A percentile compares a stretch with the other conserved stretches of the same genome.
phyloP scores from a whole-genome alignment of 2,329 filamentous ascomycete species.

The Fusarium sp. region DNA sequence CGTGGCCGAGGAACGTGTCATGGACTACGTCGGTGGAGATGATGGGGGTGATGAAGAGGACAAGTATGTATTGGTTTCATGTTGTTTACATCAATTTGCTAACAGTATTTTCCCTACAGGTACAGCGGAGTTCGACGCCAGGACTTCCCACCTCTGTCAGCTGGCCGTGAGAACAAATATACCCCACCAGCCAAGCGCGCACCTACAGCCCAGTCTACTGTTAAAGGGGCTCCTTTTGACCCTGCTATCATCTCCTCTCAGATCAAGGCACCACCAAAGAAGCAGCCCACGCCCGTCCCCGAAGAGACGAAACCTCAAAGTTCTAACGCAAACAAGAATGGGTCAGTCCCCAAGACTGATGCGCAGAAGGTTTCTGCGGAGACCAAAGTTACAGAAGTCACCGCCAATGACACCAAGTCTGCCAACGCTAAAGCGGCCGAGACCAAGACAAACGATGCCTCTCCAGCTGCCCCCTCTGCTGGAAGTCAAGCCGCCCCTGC shows the following conservation, averaged over 20 bases:
- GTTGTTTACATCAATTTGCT: constrained; percentile 21
- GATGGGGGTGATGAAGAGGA: constrained; percentile 87
- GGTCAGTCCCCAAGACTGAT: constrained; percentile 48
- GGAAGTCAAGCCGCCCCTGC: constrained; percentile 59
- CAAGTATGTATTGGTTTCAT: constrained; percentile 69
- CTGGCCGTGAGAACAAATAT: constrained; percentile 76
- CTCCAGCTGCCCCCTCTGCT: constrained; percentile 52
- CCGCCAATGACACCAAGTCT: constrained; percentile 50
- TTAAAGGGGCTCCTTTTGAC: constrained; percentile 83
- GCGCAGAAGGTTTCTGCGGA: constrained; percentile 46
- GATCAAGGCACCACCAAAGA: constrained; percentile 66
- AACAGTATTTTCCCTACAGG: constrained; percentile 57
- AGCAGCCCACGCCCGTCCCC: constrained; percentile 45
- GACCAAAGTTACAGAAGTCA: constrained; percentile 46
- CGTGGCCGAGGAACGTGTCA: constrained; percentile 88
- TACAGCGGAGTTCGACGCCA: constrained; percentile 92
- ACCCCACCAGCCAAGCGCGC: constrained; percentile 90
- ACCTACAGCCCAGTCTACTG: constrained; percentile 78
- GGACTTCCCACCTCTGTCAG: constrained; percentile 75
- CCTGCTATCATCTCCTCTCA: constrained; percentile 93
- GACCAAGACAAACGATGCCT: constrained; percentile 49
- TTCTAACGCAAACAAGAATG: constrained; percentile 51
- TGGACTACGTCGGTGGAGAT: constrained; percentile 73
- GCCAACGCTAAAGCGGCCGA: constrained; percentile 52
- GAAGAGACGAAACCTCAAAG: constrained; percentile 48